Base-by-base conservation (phyloP, 495 filamentous ascomycete species). In the Collariella sp. region DNA sequence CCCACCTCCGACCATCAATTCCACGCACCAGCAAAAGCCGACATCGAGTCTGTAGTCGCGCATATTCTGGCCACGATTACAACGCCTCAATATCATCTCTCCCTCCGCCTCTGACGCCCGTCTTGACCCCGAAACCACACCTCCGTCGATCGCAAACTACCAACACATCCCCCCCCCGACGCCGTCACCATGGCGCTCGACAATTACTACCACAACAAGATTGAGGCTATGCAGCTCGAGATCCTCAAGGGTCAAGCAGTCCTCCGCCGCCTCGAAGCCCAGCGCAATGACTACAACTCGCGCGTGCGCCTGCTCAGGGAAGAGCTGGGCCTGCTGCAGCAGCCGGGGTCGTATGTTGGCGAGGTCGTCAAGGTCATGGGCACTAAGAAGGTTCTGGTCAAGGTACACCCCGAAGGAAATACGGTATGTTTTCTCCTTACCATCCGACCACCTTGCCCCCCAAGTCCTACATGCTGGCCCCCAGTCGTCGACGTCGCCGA, bases 291-390 rank as follows among this genome's bases (percentile, higher is more conserved):
- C 70, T 96, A 96, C 80, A 99, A 99, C 75, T 97, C 93, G 47
- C 82, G 93, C 67, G 93, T 99, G 63, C 88, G 93, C 45, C 78
- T 97, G 66, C 77, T 99, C 63, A 81, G 93, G 62, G 93, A 99
- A 76, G 93, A 98, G 78, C 82, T 98, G 15, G 93, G 93, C 48
- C 78, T 98, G 59, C 77, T 98, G 55, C 93, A 98, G 70, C 93
- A 98, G 67, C 93, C 93, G 18, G 93, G 94, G 29, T 97, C 93
- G 7, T 98, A 99, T 63, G 93, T 99, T 40, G 93, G 93, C 35
- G 93, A 99, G 74, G 93, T 99, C 41, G 93, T 99, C 56, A 97
- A 97, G 76, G 93, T 97, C 50, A 99, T 99, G 93, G 83, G 94
- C 67, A 99, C 93, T 57, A 99, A 99, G 73, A 96, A 97, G 74